These are phyloP conservation scores for Fusarium sp. DNA, from an alignment of 2,329 filamentous ascomycete genomes.

Conservation along the genomic window DNA sequence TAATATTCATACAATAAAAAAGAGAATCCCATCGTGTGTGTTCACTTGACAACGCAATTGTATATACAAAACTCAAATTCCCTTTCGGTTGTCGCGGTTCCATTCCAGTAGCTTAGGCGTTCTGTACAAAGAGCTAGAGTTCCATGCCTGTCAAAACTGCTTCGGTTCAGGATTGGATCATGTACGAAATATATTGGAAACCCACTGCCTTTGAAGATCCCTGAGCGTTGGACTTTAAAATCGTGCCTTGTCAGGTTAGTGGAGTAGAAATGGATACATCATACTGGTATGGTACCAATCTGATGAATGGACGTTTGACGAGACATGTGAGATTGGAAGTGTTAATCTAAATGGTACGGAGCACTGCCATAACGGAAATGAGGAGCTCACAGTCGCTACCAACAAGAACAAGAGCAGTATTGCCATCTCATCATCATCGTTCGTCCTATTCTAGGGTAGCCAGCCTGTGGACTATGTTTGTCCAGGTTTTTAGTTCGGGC, in stretches of 20 bases:
- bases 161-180: neutral
- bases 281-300: slow-evolving; percentile 27
- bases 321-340: slow-evolving; percentile 33
- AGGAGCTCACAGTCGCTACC: slow-evolving; percentile 3
- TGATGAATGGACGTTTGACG: slow-evolving; percentile 26
- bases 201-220: neutral
- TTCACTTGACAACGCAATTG: neutral
- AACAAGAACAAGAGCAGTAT: neutral
- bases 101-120: slow-evolving; percentile 7
- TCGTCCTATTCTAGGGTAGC: neutral
- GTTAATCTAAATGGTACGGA: slow-evolving; percentile 29
- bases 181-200: neutral
- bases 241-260: slow-evolving; percentile 27
- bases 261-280: slow-evolving; percentile 16
- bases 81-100: neutral
- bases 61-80: neutral
- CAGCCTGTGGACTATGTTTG: neutral
- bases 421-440: slow-evolving; percentile 11
- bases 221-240: slow-evolving; percentile 3
- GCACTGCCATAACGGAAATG: slow-evolving; percentile 3
- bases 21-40: neutral
- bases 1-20: slow-evolving; percentile 5
- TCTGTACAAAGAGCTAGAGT: slow-evolving; percentile 10
- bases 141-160: neutral
- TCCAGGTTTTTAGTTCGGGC: slow-evolving; percentile 10